phyloP scores from a whole-genome alignment of 768 basidiomycete genomes.

The Leccinum barrowsii region DNA sequence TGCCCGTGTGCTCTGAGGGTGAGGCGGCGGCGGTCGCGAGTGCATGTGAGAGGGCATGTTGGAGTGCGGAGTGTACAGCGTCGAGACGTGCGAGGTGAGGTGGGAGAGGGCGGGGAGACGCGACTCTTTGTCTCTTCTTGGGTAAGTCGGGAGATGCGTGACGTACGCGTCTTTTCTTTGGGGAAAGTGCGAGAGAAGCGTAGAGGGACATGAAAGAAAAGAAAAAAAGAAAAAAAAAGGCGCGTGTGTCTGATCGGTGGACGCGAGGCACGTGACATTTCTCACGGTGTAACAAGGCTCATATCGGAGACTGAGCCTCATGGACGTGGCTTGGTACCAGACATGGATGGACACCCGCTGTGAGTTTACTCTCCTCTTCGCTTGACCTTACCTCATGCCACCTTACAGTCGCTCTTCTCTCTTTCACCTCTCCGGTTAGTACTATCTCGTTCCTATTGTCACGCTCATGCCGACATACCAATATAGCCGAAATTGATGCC shows the following conservation, averaged over 20 bases:
- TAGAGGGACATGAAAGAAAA: slow-evolving; percentile 12
- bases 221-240: neutral
- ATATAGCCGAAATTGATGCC: slow-evolving; percentile 30
- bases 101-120: slow-evolving; percentile 50
- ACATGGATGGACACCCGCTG: slow-evolving; percentile 21
- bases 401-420: slow-evolving; percentile 2
- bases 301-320: neutral
- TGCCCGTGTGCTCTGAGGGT: slow-evolving; percentile 71
- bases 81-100: slow-evolving; percentile 57
- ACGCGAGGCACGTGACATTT: slow-evolving; percentile 31
- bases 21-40: slow-evolving; percentile 80
- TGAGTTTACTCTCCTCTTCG: neutral
- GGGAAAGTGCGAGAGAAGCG: slow-evolving; percentile 55
- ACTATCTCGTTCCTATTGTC: neutral
- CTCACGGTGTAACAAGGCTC: slow-evolving; percentile 16
- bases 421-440: slow-evolving; percentile 7
- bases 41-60: slow-evolving; percentile 82
- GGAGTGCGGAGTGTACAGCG: slow-evolving; percentile 63
- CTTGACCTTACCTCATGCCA: neutral
- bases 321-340: neutral
- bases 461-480: neutral
- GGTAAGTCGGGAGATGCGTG: slow-evolving; percentile 33
- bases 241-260: slow-evolving; percentile 24
- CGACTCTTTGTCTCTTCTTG: slow-evolving; percentile 64
- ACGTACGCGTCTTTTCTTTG: slow-evolving; percentile 62